Evolutionary conservation across 148 eudicot genomes (phyloP).

Genomic region (Gaultheria prostrata): DNA sequence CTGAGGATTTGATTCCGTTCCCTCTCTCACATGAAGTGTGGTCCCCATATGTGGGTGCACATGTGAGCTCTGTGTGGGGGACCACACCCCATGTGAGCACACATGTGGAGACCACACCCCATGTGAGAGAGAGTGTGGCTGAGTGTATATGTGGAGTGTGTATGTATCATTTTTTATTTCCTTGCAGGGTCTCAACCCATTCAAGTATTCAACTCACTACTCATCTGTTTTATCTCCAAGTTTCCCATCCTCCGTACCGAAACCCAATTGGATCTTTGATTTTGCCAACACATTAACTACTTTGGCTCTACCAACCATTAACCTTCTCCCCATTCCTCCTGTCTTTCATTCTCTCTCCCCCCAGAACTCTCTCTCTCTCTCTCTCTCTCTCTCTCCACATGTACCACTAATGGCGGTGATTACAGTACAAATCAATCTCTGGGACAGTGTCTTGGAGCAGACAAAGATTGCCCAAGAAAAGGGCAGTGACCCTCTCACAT

Average conservation of each 20-base stretch:
- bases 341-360: neutral
- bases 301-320: conserved; percentile 7
- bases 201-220: no score
- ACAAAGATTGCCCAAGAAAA: conserved; percentile 65
- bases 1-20: no score
- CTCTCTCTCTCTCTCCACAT: conserved; percentile 10
- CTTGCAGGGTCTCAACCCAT: no score
- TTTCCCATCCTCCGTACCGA: conserved; percentile 2
- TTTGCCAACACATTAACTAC: neutral
- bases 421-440: conserved; percentile 20
- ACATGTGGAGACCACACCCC: no score
- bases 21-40: no score
- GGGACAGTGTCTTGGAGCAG: conserved; percentile 57
- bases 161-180: no score
- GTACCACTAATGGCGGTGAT: conserved; percentile 42
- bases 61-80: no score
- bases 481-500: conserved; percentile 62
- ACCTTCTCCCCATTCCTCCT: conserved; percentile 3
- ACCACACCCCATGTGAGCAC: no score
- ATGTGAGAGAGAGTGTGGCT: no score
- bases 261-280: neutral
- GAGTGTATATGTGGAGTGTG: no score
- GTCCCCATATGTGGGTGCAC: no score
- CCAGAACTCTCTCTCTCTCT: neutral
- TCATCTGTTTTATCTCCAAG: neutral